Evolutionary conservation across 139 green algal genomes (phyloP), one percentile per base, ranked within the genome.

Genomic region (Micractinium conductrix): DNA sequence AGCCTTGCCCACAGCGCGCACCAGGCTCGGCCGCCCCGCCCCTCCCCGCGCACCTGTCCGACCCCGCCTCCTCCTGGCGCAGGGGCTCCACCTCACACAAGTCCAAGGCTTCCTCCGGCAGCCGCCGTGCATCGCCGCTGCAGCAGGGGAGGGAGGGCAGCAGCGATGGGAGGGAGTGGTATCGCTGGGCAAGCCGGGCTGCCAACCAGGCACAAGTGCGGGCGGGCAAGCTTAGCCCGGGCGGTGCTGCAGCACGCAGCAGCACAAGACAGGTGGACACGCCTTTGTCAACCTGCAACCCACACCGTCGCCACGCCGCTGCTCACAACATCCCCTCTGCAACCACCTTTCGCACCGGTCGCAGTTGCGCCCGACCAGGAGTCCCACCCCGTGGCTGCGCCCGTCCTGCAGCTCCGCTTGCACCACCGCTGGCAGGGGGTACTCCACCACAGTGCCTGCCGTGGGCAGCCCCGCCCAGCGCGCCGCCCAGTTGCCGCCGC

Each of bases 81-180:
- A 93, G 76, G 7, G 90, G 85, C 81, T 93, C 90, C n/a, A 93
- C 79, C 75, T 93, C 90, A 68, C 90, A 93, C 70, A 93, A 79
- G 44, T 87, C 87, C 70, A 93, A 85, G n/a, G 70, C 58, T 9
- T 89, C 85, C 10, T 45, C 19, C 10, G 90, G 89, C 50, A 93
- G 83, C 45, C 45, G n/a, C 42, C 17, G 24, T 8, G 60, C 81
- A 35, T 86, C 81, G 2, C 81, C 81, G 55, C 81, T 86, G 81
- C 72, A 55, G 4, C 30, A 24, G 0, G 55, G 5, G 26, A 26
- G 3, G 5, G 16, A 50, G 50, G 74, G 7, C 30, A 67, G 26
- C 26, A 58, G 71, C 22, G 24, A 28, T 12, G 19, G 9, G 35
- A n/a, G n/a, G n/a, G n/a, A n/a, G n/a, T n/a, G n/a, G n/a, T n/a